Base-by-base conservation (phyloP, 805 yeast genomes). In the Suhomyces sp. region DNA sequence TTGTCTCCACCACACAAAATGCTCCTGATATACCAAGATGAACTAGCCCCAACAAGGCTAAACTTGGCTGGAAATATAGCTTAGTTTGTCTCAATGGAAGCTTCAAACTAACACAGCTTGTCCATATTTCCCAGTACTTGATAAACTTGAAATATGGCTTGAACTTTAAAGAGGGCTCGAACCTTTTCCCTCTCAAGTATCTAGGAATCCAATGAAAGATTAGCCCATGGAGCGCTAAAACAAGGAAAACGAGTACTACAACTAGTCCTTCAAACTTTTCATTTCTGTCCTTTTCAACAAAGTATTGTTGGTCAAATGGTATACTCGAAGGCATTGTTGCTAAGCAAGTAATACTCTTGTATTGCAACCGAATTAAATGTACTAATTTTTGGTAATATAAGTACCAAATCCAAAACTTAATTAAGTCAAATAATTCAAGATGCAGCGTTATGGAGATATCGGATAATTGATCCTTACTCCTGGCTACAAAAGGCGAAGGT, bases 151-250 rank as follows among this genome's bases (percentile, higher is more conserved):
- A 75, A 47, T 60, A 69, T 3, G 55, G 52, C 45, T 47, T 51
- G 29, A 59, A 51, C 10, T 44, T 55, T 2, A 64, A 46, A 8
- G 60, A 17, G 8, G 52, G 46, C 3, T 54, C 48, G 8, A 44
- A 47, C 52, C 77, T 58, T 15, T 50, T 56, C 0, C 50, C 43
- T 50, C 80, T 56, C 10, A 75, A 53, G 31, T 41, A 59, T 33
- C 64, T 55, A 3, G 80, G 80, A 6, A 74, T 58, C 79, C 80
- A 75, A 44, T 67, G 65, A 57, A 76, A 74, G 3, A 76, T n/a
- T 1, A 71, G 6, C 2, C 82, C 82, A 60, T 77, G 76, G 6
- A 66, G 20, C 1, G 67, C 44, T 7, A 78, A 59, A 1, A 64
- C 49, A 3, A 56, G 29, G 2, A 74, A 10, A 6, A 65, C 57